phyloP scores from a whole-genome alignment of 371 early-diverging fungal genomes.

The Syncephalis fuscata region DNA sequence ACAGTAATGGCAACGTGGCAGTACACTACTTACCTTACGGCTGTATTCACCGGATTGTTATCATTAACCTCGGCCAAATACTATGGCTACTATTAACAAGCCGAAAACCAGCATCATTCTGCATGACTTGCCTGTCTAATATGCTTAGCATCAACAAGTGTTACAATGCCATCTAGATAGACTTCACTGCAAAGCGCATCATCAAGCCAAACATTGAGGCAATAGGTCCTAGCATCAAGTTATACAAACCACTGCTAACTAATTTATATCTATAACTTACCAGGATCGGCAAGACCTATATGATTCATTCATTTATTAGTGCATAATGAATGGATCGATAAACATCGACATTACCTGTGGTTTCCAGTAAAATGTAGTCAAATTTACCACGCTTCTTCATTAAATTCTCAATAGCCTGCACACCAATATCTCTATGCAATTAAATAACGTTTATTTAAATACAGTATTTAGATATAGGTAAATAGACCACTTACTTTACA shows the following conservation, averaged over 20 bases:
- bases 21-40: slow-evolving; percentile 26
- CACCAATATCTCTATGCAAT: slow-evolving; percentile 62
- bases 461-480: slow-evolving; percentile 1
- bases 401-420: slow-evolving; percentile 84
- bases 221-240: slow-evolving; percentile 45
- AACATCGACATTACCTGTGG: slow-evolving; percentile 33
- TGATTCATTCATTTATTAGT: background rate
- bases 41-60: slow-evolving; percentile 47
- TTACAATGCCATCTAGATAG: slow-evolving; percentile 84
- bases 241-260: background rate
- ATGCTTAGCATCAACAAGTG: slow-evolving; percentile 82
- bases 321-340: background rate
- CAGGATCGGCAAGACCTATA: slow-evolving; percentile 63
- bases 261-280: slow-evolving; percentile 6
- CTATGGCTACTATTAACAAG: slow-evolving; percentile 6
- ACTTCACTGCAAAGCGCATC: slow-evolving; percentile 78
- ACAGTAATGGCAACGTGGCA: background rate
- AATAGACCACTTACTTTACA: slow-evolving; percentile 44
- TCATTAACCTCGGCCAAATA: slow-evolving; percentile 29
- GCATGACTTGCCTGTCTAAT: slow-evolving; percentile 33
- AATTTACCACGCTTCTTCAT: slow-evolving; percentile 80
- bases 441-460: background rate
- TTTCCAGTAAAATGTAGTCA: slow-evolving; percentile 91
- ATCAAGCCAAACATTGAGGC: slow-evolving; percentile 95
- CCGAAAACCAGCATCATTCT: background rate